Base-by-base conservation (phyloP, 169 alveolate species). In the Plasmodium relictum region DNA sequence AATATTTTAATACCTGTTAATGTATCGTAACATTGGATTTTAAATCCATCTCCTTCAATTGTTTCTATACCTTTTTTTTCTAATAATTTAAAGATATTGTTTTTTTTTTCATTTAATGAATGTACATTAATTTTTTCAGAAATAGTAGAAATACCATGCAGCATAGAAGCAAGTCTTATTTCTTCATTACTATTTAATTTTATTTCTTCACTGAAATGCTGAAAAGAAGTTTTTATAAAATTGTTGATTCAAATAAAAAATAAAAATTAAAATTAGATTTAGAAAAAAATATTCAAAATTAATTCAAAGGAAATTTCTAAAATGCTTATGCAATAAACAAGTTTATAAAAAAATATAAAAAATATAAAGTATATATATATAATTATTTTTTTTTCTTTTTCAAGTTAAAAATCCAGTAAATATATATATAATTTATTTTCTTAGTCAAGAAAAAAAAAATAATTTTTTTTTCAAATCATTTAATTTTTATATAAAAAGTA, bases 101-200 rank as follows among this genome's bases (percentile, higher is more conserved):
- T 72, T 61, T 85, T 83, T 69, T 80, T 61, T 41, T 85, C 74
- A 48, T 87, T 83, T 58, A 90, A 63, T 39, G 80, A 44, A 63
- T 93, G 88, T 39, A 91, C 92, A 18, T 98, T 96, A 42, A 97
- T 92, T 69, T 97, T 95, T 37, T 96, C 95, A 26, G 99, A 96
- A 18, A 97, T 97, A 20, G 98, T 96, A 22, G 98, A 95, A 71
- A 97, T 92, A 22, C 99, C 98, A 92, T 97, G 99, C 61, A 97
- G 95, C 66, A 99, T 97, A 63, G 99, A 97, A 12, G 99, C 99
- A 52, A 97, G 92, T 50, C 99, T 89, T 71, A 97, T 97, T 9
- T 94, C 95, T 83, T 97, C 99, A 88, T 97, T 97, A 45, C 98
- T 95, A 39, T 97, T 89, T 74, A 97, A 91, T 42, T 95, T 95